These are phyloP conservation scores for Smittium culicis DNA, from an alignment of 371 early-diverging fungal genomes.

Conservation along the genomic window DNA sequence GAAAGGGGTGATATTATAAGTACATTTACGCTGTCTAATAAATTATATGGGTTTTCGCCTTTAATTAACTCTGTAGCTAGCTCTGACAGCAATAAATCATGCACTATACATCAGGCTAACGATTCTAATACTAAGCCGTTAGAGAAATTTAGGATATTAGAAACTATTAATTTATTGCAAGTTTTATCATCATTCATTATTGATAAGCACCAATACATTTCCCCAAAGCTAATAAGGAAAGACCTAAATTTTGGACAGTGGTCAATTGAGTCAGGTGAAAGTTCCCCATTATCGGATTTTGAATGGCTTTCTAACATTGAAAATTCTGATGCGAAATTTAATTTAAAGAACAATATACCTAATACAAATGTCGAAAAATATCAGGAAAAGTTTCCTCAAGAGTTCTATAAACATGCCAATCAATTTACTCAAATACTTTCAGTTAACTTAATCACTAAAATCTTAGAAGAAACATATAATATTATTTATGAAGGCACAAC, in stretches of 20 bases:
- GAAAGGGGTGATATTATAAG: neutral
- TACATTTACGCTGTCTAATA: neutral
- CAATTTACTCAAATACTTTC: neutral
- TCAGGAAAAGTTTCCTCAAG: neutral
- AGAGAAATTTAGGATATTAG: neutral
- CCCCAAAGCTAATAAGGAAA: neutral
- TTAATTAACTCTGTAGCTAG: neutral
- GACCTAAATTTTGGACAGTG: conserved; percentile 3
- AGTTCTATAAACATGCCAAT: neutral
- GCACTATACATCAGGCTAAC: neutral
- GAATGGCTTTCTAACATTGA: neutral
- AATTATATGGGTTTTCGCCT: neutral
- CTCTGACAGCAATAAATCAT: neutral
- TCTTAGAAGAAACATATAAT: neutral
- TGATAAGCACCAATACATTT: neutral
- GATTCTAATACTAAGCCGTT: neutral
- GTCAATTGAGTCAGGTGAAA: neutral
- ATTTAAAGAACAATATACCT: too few relatives aligned
- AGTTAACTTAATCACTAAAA: neutral
- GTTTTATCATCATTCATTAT: neutral
- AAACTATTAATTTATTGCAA: neutral
- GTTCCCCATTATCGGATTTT: neutral
- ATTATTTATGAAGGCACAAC: neutral
- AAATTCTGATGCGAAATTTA: neutral
- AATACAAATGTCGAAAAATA: neutral